Percentiles rank a stretch among this genome's conserved stretches.
Conservation (phyloP, 768 basidiomycete genomes). For the Polyporus arcularius region DNA sequence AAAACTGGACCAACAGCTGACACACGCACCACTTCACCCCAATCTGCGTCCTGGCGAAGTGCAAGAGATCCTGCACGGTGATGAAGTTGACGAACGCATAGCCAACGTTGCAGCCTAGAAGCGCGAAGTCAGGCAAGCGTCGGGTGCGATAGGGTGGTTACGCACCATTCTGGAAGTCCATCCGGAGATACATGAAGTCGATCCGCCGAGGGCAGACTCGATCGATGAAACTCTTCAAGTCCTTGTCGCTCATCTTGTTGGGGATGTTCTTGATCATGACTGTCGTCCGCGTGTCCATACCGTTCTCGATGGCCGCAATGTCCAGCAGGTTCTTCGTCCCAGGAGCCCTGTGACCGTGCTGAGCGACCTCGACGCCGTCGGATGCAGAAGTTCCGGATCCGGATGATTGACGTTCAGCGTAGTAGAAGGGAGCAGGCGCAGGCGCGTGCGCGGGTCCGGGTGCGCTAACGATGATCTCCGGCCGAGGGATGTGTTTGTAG, state of each 20-base stretch:
- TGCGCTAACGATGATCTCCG: neutral
- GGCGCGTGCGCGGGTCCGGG: constrained; percentile 7
- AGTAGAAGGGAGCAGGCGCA: neutral
- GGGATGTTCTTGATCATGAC: constrained; percentile 94
- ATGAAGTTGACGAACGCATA: constrained; percentile 94
- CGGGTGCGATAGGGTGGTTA: neutral
- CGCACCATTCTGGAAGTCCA: constrained; percentile 83
- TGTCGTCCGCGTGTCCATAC: constrained; percentile 78
- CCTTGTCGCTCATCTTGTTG: constrained; percentile 84
- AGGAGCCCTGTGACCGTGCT: constrained; percentile 5
- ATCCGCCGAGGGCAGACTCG: constrained; percentile 74
- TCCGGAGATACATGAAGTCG: constrained; percentile 86
- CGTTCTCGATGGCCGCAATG: constrained; percentile 70
- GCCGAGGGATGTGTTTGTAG: neutral
- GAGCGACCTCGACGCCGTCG: neutral
- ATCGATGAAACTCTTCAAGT: constrained; percentile 65
- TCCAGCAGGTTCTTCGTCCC: constrained; percentile 57
- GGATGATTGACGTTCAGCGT: neutral
- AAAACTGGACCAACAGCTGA: neutral
- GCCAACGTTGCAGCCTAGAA: constrained; percentile 70
- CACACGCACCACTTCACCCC: constrained; percentile 76
- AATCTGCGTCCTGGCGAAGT: constrained; percentile 71
- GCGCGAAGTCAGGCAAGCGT: neutral
- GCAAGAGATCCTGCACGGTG: constrained; percentile 69
- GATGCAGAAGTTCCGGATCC: neutral